Base-by-base conservation (phyloP, 495 filamentous ascomycete genomes). In the Viridothelium virens region DNA sequence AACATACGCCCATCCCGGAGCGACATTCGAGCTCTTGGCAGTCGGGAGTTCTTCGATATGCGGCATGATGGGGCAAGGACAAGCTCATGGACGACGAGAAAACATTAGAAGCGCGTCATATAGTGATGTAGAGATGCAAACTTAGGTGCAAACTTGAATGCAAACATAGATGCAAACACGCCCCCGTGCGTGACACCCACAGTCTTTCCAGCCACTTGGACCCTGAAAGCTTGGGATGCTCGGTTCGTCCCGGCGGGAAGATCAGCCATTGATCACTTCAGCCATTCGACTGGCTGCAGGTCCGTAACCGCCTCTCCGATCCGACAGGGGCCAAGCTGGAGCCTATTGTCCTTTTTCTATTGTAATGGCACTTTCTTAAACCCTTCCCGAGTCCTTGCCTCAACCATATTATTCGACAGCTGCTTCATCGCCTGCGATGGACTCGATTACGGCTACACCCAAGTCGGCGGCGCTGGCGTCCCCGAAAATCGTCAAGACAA, bases 1-100 rank as follows among this genome's bases (percentile, higher is more conserved):
- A 25, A 96, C 91, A 74, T 94, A 94, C 48, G 90, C 89, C 86
- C 89, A 97, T 67, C 92, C 92, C 0, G 92, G 91, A 1, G 89
- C 89, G 62, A 59, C 53, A 59, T 80, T 78, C 65, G 83, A 82
- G 25, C 85, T 84, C 50, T 84, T 84, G 2, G 87, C 82, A 73
- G 80, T 87, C 16, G 90, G 87, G 56, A 96, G 78, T 61, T 93
- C 85, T 74, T 93, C 86, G 70, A 96, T 84, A 61, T 77, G 80
- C 64, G 86, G 86, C 83, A 87, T 87, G 11, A 10, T 53, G n/a
- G 11, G 18, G 11, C 5, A 16, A 11, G n/a, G 5, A 5, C 10
- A 9, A 18, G 48, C 11, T 53, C 18, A 25, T 25, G 25, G 25
- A 25, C 1, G 48, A 0, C 18, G 48, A 25, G 1, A 14, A 5